Evolutionary conservation across 2,329 filamentous ascomycete genomes (phyloP).

Genomic region (Chaetomiaceae sp.): DNA sequence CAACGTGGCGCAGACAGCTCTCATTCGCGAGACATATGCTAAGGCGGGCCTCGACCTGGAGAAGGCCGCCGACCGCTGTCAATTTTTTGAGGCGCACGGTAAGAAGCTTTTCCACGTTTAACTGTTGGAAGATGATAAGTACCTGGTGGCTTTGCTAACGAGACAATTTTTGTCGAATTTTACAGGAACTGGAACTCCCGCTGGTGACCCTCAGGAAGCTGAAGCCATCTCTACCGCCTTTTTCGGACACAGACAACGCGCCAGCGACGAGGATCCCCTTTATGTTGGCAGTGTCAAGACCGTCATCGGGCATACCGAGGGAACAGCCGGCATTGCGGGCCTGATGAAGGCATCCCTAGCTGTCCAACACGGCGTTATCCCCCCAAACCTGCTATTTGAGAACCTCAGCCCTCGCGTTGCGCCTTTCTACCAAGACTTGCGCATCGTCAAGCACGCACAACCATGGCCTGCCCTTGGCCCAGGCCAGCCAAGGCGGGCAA

Average conservation of each 20-base stretch:
- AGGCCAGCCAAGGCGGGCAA: neutral
- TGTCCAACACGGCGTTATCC: slow-evolving; percentile 36
- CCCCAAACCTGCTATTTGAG: slow-evolving; percentile 43
- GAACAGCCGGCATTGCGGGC: slow-evolving; percentile 42
- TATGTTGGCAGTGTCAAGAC: slow-evolving; percentile 38
- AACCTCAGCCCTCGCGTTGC: slow-evolving; percentile 41
- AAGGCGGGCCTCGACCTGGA: slow-evolving; percentile 33
- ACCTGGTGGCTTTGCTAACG: too few species aligned
- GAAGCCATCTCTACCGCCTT: neutral
- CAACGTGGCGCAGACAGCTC: slow-evolving; percentile 34
- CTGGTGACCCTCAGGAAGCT: slow-evolving; percentile 23
- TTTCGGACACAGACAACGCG: too few species aligned
- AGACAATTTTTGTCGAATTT: too few species aligned
- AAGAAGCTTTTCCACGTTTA: too few species aligned
- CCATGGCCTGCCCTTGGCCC: too few species aligned
- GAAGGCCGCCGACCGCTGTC: neutral
- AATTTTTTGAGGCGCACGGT: slow-evolving; percentile 40
- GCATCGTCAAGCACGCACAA: neutral
- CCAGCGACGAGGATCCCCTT: slow-evolving; percentile 15
- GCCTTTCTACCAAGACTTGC: slow-evolving; percentile 1
- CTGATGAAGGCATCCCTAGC: slow-evolving; percentile 39
- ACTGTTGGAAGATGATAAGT: too few species aligned
- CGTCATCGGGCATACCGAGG: slow-evolving; percentile 45
- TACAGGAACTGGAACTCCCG: slow-evolving; percentile 31
- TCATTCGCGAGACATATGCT: slow-evolving; percentile 39